These are phyloP conservation scores for Epicoccum nigrum DNA, from an alignment of 2,329 filamentous ascomycete genomes.

Conservation along the genomic window DNA sequence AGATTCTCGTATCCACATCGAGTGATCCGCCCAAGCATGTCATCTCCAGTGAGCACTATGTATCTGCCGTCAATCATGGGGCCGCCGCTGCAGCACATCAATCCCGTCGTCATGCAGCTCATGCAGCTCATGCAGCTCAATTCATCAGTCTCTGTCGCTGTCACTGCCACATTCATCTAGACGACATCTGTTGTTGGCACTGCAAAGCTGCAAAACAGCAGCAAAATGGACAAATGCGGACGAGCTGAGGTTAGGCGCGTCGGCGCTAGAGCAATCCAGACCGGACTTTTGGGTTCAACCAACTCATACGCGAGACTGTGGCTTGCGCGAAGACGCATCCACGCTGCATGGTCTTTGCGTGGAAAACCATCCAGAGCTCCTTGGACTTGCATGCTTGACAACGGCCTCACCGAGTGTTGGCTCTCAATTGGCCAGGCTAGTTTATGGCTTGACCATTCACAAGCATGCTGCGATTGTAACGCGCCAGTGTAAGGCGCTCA, in stretches of 20 bases:
- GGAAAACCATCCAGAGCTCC: background rate
- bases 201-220: background rate
- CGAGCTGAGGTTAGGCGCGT: constrained; percentile 3
- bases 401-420: constrained; percentile 6
- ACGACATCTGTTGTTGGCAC: background rate
- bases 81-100: background rate
- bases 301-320: constrained; percentile 10
- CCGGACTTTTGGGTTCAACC: constrained; percentile 1
- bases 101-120: background rate
- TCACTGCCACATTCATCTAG: constrained; percentile 9
- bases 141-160: background rate
- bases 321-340: constrained; percentile 8
- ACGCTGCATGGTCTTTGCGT: background rate
- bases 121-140: background rate
- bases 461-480: background rate
- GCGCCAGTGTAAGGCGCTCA: background rate
- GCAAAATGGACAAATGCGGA: background rate
- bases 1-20: constrained; percentile 1
- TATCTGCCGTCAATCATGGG: background rate
- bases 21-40: background rate
- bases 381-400: background rate
- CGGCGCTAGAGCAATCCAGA: constrained; percentile 14
- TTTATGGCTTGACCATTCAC: background rate
- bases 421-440: background rate
- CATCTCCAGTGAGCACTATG: constrained; percentile 1